phyloP scores from a whole-genome alignment of 2,329 filamentous ascomycete genomes.

The Microdochium nivale region DNA sequence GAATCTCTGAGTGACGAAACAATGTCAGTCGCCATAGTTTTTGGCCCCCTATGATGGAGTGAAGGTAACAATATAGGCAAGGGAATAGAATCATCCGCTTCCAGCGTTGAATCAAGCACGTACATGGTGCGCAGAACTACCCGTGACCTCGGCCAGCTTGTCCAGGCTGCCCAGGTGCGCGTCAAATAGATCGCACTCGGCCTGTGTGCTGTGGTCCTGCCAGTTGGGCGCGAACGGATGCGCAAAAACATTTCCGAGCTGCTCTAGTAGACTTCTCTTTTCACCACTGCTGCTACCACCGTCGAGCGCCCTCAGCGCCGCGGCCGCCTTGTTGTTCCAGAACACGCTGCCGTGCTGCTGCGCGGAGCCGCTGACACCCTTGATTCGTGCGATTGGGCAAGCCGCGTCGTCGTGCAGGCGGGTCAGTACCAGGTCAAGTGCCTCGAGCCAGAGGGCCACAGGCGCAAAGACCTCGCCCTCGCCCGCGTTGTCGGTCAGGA shows the following conservation, averaged over 20 bases:
- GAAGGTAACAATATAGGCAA: too few species aligned
- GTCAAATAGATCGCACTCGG: conserved; percentile 86
- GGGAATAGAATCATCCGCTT: too few species aligned
- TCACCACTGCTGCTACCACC: conserved; percentile 29
- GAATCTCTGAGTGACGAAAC: conserved; percentile 60
- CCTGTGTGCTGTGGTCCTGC: conserved; percentile 94
- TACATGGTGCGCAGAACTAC: conserved; percentile 91
- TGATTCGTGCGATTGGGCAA: conserved; percentile 65
- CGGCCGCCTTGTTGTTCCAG: conserved; percentile 67
- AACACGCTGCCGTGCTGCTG: conserved; percentile 98
- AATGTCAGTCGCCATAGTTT: background rate
- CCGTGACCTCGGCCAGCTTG: conserved; percentile 69
- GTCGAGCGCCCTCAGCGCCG: conserved; percentile 53
- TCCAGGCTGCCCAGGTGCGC: conserved; percentile 55
- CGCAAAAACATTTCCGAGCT: conserved; percentile 66
- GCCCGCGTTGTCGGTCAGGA: conserved; percentile 68
- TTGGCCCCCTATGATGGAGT: too few species aligned
- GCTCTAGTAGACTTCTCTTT: conserved; percentile 54
- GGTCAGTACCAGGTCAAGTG: conserved; percentile 74
- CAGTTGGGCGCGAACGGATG: conserved; percentile 90
- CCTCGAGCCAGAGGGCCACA: conserved; percentile 90
- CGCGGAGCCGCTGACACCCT: conserved; percentile 80
- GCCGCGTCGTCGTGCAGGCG: conserved; percentile 57
- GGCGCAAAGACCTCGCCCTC: conserved; percentile 90
- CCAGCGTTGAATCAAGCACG: conserved; percentile 19